Evolutionary conservation across 1,139 yeast species (phyloP), one percentile per base, ranked within the genome.

Genomic region (Taphrina communis): DNA sequence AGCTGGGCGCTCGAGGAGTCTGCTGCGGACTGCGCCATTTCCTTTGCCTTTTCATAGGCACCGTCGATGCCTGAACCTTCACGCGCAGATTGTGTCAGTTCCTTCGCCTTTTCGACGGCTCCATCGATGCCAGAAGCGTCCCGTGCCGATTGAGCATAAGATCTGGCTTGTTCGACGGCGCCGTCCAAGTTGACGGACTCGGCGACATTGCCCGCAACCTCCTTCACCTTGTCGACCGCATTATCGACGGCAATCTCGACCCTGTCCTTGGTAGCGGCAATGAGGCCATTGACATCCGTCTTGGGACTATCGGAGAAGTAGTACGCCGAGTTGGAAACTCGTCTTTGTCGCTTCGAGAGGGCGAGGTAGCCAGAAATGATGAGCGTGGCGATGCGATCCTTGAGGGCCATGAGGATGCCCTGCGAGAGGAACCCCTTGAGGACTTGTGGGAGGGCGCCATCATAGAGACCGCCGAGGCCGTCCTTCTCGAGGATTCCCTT

Each of bases 341-440:
- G 36, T 2, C 21, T 14, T n/a, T 53, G 19, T 35, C 52, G 39
- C 6, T 55, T 46, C 12, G 60, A 38, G 14, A 63, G n/a, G 35
- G 61, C 67, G 6, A 63, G 61, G 55, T 63, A 63, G 21, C 61
- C 67, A 7, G 67, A 46, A 25, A 63, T 57, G 25, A 63, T 63
- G 25, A 55, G 31, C 4, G 56, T 36, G 12, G 61, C 67, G 38
- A 63, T 63, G 12, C 59, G 59, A 38, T 63, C 68, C 52, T 65
- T 65, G 63, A 65, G 63, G 39, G 58, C 41, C 68, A 65, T 65
- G 55, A 65, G 46, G 31, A 65, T 57, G 36, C 68, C 68, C 58
- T 65, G 68, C 12, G 63, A 58, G 19, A 65, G 53, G 58, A 65
- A 65, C 0, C 68, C 68, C 63, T 65, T 65, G 58, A 65, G 57